Evolutionary conservation across 2,329 filamentous ascomycete genomes (phyloP).

Genomic region (Xylaria sp.): DNA sequence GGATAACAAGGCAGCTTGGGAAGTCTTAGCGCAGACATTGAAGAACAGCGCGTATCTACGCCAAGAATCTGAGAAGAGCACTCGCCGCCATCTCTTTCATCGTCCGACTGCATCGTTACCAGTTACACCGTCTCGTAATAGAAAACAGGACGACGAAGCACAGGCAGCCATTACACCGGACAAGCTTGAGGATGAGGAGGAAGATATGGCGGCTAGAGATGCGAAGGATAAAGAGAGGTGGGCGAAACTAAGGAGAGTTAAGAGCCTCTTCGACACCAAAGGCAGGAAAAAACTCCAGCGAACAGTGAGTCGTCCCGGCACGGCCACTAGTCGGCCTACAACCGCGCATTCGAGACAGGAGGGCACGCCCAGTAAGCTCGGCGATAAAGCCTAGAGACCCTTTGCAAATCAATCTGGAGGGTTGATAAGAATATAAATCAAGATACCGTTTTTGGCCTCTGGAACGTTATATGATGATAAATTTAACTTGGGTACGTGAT

Average conservation of each 20-base stretch:
- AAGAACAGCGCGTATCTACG: constrained; percentile 69
- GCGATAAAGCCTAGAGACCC: constrained; percentile 40
- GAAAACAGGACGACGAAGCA: constrained; percentile 35
- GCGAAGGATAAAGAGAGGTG: constrained; percentile 78
- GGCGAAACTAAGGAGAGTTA: constrained; percentile 76
- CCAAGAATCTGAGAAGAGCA: constrained; percentile 46
- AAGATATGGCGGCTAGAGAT: constrained; percentile 60
- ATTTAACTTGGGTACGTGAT: background rate
- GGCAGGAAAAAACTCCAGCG: constrained; percentile 63
- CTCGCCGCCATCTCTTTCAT: constrained; percentile 47
- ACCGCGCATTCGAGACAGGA: constrained; percentile 44
- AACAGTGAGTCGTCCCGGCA: constrained; percentile 57
- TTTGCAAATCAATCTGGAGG: too few relatives aligned
- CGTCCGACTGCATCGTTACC: constrained; percentile 47
- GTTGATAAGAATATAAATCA: constrained; percentile 15
- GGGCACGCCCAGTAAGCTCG: constrained; percentile 39
- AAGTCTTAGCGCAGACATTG: constrained; percentile 64
- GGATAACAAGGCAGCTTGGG: constrained; percentile 63
- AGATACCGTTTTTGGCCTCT: constrained; percentile 24
- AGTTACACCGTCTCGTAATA: constrained; percentile 41
- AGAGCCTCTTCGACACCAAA: constrained; percentile 77
- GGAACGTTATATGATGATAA: background rate
- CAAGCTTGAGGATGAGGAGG: constrained; percentile 57
- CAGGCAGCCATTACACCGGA: constrained; percentile 42
- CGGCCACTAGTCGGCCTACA: constrained; percentile 47